These are phyloP conservation scores for Clitopilus passeckerianus DNA, from an alignment of 768 basidiomycete genomes.

Conservation along the genomic window DNA sequence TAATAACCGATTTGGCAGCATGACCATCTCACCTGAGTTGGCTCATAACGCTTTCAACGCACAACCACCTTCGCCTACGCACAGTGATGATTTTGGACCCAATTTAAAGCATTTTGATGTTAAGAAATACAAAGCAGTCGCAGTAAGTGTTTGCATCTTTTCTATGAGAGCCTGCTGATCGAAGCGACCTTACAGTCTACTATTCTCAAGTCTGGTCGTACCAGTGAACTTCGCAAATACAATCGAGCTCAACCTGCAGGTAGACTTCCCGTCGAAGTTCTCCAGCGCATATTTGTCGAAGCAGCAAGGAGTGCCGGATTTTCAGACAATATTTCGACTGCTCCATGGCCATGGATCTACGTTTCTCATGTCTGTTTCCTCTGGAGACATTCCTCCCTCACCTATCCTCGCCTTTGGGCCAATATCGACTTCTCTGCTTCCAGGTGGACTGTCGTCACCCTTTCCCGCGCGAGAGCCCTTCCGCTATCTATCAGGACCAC, in stretches of 20 bases:
- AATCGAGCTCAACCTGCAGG: conserved; percentile 8
- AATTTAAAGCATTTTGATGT: conserved; percentile 9
- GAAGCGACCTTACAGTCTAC: conserved; percentile 7
- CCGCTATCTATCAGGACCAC: conserved; percentile 26
- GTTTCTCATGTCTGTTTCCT: conserved; percentile 30
- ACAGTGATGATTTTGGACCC: conserved; percentile 1
- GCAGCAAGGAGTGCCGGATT: conserved; percentile 15
- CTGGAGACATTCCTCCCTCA: conserved; percentile 29
- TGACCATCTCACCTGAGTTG: background rate
- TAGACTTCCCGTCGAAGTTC: conserved; percentile 22
- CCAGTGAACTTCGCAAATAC: conserved; percentile 9
- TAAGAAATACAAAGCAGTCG: conserved; percentile 12
- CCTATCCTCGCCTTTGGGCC: conserved; percentile 28
- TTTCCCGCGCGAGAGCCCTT: conserved; percentile 24
- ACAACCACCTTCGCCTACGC: background rate
- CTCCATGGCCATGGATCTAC: conserved; percentile 28
- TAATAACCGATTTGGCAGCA: background rate
- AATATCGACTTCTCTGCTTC: conserved; percentile 34
- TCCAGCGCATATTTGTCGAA: conserved; percentile 24
- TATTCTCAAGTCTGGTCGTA: conserved; percentile 8
- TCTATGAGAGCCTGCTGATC: background rate
- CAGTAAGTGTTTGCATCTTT: conserved; percentile 2
- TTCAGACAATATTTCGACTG: background rate
- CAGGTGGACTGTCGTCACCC: conserved; percentile 23
- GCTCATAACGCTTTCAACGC: background rate